phyloP scores from a whole-genome alignment of 192 early-diverging fungal genomes.

The Spinellus fusiger region DNA sequence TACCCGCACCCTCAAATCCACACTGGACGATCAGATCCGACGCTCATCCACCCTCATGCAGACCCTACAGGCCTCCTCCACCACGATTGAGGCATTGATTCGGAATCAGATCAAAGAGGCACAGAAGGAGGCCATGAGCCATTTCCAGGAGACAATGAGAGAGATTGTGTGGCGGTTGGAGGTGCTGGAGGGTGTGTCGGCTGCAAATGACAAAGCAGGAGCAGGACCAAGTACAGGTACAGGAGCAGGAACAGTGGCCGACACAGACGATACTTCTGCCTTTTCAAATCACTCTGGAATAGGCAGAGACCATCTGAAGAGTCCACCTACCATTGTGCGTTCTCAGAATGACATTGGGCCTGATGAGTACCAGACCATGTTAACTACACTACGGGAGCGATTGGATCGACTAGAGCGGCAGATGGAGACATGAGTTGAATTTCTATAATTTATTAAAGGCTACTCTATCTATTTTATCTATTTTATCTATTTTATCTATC shows the following conservation, averaged over 20 bases:
- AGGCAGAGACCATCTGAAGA: background rate
- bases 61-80: slow-evolving; percentile 63
- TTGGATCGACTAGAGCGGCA: slow-evolving; percentile 26
- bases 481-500: no score
- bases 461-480: background rate
- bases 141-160: slow-evolving; percentile 42
- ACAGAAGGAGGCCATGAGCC: slow-evolving; percentile 53
- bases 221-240: background rate
- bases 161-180: slow-evolving; percentile 10
- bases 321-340: slow-evolving; percentile 31
- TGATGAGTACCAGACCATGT: slow-evolving; percentile 23
- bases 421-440: slow-evolving; percentile 15
- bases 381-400: slow-evolving; percentile 22
- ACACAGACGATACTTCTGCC: background rate
- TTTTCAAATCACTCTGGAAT: background rate
- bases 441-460: background rate
- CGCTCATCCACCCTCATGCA: slow-evolving; percentile 64
- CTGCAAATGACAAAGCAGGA: background rate
- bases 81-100: slow-evolving; percentile 78
- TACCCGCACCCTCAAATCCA: slow-evolving; percentile 50
- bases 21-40: slow-evolving; percentile 74
- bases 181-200: background rate
- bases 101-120: slow-evolving; percentile 66
- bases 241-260: background rate
- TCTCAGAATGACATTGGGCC: slow-evolving; percentile 33